Evolutionary conservation across 495 filamentous ascomycete species (phyloP).

Genomic region (Hypoxylon lienhwacheense): DNA sequence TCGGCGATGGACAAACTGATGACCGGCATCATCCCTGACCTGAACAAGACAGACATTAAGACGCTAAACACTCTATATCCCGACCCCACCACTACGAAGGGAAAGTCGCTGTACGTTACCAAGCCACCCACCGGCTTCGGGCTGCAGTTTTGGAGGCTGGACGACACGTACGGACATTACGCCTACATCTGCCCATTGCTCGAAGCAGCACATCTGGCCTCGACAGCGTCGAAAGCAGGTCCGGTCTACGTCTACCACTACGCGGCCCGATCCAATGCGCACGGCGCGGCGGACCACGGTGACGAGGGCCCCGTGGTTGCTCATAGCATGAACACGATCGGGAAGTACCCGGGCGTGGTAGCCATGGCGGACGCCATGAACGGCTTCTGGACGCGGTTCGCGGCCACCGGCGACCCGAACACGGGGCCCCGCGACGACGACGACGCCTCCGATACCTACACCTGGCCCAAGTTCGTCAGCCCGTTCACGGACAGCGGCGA

Average conservation of each 20-base stretch:
- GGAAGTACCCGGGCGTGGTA: slow-evolving; percentile 47
- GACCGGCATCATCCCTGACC: slow-evolving; percentile 55
- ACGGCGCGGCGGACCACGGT: slow-evolving; percentile 60
- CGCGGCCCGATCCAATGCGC: slow-evolving; percentile 52
- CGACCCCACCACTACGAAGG: slow-evolving; percentile 47
- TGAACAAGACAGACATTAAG: slow-evolving; percentile 50
- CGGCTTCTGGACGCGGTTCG: slow-evolving; percentile 60
- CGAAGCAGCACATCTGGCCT: slow-evolving; percentile 59
- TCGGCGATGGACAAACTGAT: slow-evolving; percentile 59
- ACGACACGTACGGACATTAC: slow-evolving; percentile 67
- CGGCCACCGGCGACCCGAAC: slow-evolving; percentile 56
- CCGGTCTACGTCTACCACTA: slow-evolving; percentile 63
- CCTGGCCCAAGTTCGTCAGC: slow-evolving; percentile 38
- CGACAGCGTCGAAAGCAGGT: slow-evolving; percentile 32
- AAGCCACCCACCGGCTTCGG: slow-evolving; percentile 48
- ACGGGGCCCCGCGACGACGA: slow-evolving; percentile 31
- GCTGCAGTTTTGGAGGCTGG: slow-evolving; percentile 59
- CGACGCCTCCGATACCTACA: slow-evolving; percentile 6
- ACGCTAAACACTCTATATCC: slow-evolving; percentile 60
- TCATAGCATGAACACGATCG: slow-evolving; percentile 49
- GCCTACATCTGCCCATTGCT: slow-evolving; percentile 67
- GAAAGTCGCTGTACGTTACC: slow-evolving; percentile 23
- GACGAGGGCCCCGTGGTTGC: slow-evolving; percentile 62
- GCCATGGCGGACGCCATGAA: slow-evolving; percentile 57
- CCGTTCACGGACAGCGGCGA: slow-evolving; percentile 22